Conservation (phyloP, 139 green algal species). For the Coelastrella sp. region DNA sequence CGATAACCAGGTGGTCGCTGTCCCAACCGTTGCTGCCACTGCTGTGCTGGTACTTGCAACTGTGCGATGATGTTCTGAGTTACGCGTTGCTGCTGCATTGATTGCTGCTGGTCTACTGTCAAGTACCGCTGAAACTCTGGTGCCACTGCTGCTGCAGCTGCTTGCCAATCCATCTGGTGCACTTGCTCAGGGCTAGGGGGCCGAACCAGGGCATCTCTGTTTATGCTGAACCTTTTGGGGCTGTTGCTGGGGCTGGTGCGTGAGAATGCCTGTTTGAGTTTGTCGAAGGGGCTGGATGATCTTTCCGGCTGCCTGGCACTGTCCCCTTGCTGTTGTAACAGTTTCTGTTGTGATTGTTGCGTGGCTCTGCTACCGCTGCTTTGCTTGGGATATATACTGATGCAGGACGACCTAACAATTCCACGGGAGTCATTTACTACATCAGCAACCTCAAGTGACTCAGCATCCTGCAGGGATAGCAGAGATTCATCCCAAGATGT, state of each 20-base stretch:
- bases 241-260: neutral
- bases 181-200: neutral
- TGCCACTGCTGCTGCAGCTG: neutral
- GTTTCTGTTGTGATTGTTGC: neutral
- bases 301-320: neutral
- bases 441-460: neutral
- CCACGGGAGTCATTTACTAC: conserved; percentile 18
- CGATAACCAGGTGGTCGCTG: too few relatives aligned
- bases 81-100: conserved; percentile 2
- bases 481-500: neutral
- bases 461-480: neutral
- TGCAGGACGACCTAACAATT: neutral
- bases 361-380: too few relatives aligned
- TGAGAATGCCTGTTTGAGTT: neutral
- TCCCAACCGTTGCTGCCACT: conserved; percentile 4
- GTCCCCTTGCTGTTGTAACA: neutral
- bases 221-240: neutral
- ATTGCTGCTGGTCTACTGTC: conserved; percentile 6
- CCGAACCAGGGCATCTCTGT: neutral
- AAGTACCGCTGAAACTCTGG: neutral
- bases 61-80: neutral
- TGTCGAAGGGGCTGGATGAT: neutral
- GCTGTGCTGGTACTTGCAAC: neutral
- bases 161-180: neutral
- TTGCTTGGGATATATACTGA: conserved; percentile 20